Conservation (phyloP, 495 filamentous ascomycete species). For the Neurospora intermedia region DNA sequence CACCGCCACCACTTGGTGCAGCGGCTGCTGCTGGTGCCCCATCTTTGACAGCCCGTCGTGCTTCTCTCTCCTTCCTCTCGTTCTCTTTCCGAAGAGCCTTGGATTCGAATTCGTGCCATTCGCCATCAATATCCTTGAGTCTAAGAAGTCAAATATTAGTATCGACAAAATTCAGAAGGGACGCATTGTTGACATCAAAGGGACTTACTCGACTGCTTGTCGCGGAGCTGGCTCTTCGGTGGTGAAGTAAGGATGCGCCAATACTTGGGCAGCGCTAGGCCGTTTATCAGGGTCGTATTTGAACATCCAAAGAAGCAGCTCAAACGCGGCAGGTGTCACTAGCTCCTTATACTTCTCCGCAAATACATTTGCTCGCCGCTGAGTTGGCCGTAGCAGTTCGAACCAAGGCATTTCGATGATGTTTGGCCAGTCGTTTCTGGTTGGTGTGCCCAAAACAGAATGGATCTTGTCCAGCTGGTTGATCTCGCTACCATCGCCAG, state of each 20-base stretch:
- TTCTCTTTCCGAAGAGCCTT: slow-evolving; percentile 89
- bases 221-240: slow-evolving; percentile 68
- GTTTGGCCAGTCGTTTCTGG: slow-evolving; percentile 70
- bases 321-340: slow-evolving; percentile 67
- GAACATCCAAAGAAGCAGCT: slow-evolving; percentile 73
- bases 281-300: slow-evolving; percentile 77
- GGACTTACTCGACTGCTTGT: slow-evolving; percentile 72
- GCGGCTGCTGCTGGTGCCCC: slow-evolving; percentile 21
- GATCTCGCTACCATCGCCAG: slow-evolving; percentile 87
- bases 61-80: slow-evolving; percentile 69
- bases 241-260: slow-evolving; percentile 83
- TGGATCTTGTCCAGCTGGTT: slow-evolving; percentile 96
- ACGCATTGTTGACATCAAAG: not conserved
- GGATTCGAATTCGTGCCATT: slow-evolving; percentile 99
- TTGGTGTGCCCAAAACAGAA: slow-evolving; percentile 84
- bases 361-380: slow-evolving; percentile 67
- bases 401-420: slow-evolving; percentile 94
- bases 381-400: slow-evolving; percentile 69
- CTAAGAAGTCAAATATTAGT: slow-evolving; percentile 31
- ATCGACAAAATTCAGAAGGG: not conserved
- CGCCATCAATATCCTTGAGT: slow-evolving; percentile 73
- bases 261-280: slow-evolving; percentile 73
- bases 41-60: slow-evolving; percentile 41
- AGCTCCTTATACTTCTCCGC: slow-evolving; percentile 67
- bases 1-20: slow-evolving; percentile 32